Conservation (phyloP, 805 yeast genomes). For the Candida awuae region DNA sequence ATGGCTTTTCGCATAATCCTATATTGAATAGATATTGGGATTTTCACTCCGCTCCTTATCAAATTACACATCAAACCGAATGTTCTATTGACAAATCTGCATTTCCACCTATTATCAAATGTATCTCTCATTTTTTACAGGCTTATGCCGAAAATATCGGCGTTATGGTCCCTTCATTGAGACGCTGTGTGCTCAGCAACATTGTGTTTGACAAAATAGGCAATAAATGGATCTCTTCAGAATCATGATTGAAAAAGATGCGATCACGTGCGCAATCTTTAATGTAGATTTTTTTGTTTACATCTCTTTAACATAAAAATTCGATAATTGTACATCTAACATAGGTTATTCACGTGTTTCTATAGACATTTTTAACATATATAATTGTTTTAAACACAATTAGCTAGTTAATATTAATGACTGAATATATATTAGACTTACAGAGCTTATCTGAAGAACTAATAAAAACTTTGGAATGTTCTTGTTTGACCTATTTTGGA, state of each 20-base stretch:
- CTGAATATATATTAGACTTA: no score
- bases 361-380: no score
- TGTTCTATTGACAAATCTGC: conserved; percentile 40
- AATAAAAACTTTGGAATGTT: no score
- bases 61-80: conserved; percentile 30
- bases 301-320: not conserved
- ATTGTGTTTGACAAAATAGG: conserved; percentile 29
- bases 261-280: not conserved
- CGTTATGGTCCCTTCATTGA: conserved; percentile 28
- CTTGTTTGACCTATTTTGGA: no score
- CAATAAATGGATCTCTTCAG: conserved; percentile 16
- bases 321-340: no score
- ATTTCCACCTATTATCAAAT: conserved; percentile 33
- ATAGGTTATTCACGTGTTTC: no score
- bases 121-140: conserved; percentile 40
- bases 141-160: conserved; percentile 33
- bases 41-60: conserved; percentile 35
- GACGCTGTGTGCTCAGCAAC: conserved; percentile 33
- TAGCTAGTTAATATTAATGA: no score
- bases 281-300: not conserved
- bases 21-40: conserved; percentile 36
- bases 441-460: no score
- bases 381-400: no score
- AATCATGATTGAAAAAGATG: not conserved
- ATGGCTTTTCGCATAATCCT: conserved; percentile 25